Conservation (phyloP, 495 filamentous ascomycete species). For the Chaetomium cochliodes region DNA sequence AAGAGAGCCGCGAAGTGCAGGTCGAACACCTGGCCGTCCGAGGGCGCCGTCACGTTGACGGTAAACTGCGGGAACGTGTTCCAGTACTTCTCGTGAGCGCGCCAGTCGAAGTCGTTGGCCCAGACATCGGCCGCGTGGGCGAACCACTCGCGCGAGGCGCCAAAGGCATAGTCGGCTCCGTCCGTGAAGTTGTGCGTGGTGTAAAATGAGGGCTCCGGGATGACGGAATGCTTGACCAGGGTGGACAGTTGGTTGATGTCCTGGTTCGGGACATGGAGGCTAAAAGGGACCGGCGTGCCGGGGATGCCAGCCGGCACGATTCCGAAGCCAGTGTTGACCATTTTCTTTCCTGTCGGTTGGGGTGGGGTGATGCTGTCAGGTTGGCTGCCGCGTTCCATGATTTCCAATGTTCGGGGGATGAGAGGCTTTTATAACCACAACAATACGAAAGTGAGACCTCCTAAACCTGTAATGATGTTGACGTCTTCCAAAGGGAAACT, state of each 20-base stretch:
- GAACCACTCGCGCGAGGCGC: neutral
- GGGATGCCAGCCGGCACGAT: neutral
- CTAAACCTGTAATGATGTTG: too few species aligned
- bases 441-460: too few species aligned
- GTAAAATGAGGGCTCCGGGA: neutral
- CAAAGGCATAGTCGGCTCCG: neutral
- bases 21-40: constrained; percentile 38
- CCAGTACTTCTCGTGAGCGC: constrained; percentile 1
- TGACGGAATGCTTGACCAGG: neutral
- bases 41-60: constrained; percentile 46
- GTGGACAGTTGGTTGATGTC: neutral
- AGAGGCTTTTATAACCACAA: too few species aligned
- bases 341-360: neutral
- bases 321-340: neutral
- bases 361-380: too few species aligned
- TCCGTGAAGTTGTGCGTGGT: neutral
- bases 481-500: too few species aligned
- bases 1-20: constrained; percentile 67
- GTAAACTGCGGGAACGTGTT: constrained; percentile 59
- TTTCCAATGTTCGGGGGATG: too few species aligned
- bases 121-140: neutral
- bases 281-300: neutral
- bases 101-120: constrained; percentile 4
- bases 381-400: too few species aligned
- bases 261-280: neutral